Conservation (phyloP, 129 eudicot species). For the Sambucus nigra region DNA sequence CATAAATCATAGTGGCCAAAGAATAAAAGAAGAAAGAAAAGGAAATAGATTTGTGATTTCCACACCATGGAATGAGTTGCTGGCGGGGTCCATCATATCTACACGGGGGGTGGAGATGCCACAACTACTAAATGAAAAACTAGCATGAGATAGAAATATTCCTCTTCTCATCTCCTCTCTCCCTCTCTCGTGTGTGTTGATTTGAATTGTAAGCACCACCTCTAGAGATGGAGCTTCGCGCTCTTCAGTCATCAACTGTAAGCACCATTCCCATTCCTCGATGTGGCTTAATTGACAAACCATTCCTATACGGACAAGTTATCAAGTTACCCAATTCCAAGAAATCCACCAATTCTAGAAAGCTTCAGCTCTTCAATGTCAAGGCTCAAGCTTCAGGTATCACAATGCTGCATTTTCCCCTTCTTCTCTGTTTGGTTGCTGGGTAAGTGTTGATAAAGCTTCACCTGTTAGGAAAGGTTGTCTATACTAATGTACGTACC, state of each 20-base stretch:
- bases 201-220: slow-evolving; percentile 5
- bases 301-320: slow-evolving; percentile 19
- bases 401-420: slow-evolving; percentile 11
- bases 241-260: slow-evolving; percentile 33
- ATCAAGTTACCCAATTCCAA: slow-evolving; percentile 22
- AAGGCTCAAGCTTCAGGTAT: slow-evolving; percentile 62
- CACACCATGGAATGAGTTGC: background rate
- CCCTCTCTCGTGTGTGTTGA: background rate
- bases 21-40: background rate
- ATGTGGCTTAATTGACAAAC: slow-evolving; percentile 27
- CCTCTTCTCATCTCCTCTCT: slow-evolving; percentile 7
- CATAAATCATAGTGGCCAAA: too few species aligned
- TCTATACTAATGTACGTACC: too few species aligned
- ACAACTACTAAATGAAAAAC: slow-evolving; percentile 6
- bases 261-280: slow-evolving; percentile 48
- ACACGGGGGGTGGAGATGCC: slow-evolving; percentile 13
- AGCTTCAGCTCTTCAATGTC: slow-evolving; percentile 23
- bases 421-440: background rate
- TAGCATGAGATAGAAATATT: slow-evolving; percentile 6
- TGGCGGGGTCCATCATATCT: slow-evolving; percentile 25
- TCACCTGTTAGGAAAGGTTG: too few species aligned
- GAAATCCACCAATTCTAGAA: slow-evolving; percentile 26
- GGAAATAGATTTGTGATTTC: background rate
- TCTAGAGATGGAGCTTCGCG: slow-evolving; percentile 54
- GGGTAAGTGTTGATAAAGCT: too few species aligned